Conservation (phyloP, 352 stramenopile genomes). For the Pythium rishiriense region DNA sequence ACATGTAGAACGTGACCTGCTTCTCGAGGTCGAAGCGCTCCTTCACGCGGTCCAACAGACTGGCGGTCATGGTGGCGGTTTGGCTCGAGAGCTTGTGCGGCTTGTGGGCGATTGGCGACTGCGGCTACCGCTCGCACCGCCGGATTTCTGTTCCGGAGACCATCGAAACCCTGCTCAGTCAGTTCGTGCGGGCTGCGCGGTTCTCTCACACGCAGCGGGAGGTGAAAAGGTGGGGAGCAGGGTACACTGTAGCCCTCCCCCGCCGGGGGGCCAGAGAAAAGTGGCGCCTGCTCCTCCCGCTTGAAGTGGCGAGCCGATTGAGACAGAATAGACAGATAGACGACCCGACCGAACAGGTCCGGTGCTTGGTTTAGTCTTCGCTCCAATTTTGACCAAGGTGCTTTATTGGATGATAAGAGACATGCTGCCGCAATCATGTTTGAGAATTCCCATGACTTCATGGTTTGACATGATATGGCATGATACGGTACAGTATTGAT, state of each 20-base stretch:
- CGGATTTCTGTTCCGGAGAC: too few species aligned
- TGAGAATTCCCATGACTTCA: not conserved
- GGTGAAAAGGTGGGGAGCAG: too few species aligned
- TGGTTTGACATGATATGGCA: too few species aligned
- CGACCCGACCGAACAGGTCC: slow-evolving; percentile 11
- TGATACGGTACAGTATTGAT: too few species aligned
- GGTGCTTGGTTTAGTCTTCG: slow-evolving; percentile 9
- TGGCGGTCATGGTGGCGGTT: not conserved
- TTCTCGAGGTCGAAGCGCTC: slow-evolving; percentile 82
- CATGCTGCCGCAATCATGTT: not conserved
- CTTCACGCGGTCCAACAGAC: slow-evolving; percentile 36
- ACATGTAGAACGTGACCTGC: slow-evolving; percentile 83
- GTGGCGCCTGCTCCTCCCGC: not conserved
- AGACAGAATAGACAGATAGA: too few species aligned
- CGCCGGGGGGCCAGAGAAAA: not conserved
- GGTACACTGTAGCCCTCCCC: too few species aligned
- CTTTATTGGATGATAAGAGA: slow-evolving; percentile 8
- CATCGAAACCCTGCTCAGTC: too few species aligned
- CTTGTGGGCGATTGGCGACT: slow-evolving; percentile 3
- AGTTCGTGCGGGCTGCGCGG: not conserved
- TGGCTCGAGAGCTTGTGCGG: not conserved
- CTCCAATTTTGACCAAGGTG: not conserved
- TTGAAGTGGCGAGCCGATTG: not conserved
- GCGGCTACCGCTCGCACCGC: not conserved
- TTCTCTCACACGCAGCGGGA: not conserved